Percentiles rank a stretch among this genome's conserved stretches.
phyloP scores from a whole-genome alignment of 2,329 filamentous ascomycete genomes.

The Aspergillus pseudoviridinutans region DNA sequence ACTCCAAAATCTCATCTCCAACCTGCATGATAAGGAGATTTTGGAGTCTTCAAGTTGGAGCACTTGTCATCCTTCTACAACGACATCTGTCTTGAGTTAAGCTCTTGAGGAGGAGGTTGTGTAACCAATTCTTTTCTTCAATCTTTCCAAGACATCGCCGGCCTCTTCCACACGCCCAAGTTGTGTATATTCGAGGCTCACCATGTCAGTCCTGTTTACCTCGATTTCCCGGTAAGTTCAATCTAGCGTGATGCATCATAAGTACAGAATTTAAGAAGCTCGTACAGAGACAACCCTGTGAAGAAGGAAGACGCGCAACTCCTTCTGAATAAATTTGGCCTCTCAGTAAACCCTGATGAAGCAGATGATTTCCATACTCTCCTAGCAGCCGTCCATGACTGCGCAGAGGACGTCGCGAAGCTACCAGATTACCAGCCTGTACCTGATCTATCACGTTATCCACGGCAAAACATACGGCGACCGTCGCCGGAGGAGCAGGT shows the following conservation, averaged over 20 bases:
- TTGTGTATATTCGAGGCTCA: not conserved
- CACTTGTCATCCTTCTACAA: not conserved
- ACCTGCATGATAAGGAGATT: not conserved
- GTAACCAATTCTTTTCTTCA: not conserved
- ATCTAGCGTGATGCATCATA: not conserved
- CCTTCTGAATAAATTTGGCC: slow-evolving; percentile 34
- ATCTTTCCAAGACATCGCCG: not conserved
- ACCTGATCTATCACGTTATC: slow-evolving; percentile 42
- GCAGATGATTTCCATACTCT: slow-evolving; percentile 46
- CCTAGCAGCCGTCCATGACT: slow-evolving; percentile 51
- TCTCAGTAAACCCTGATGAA: slow-evolving; percentile 36
- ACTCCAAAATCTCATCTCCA: not conserved
- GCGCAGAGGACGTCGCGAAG: slow-evolving; percentile 42
- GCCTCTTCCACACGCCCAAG: not conserved
- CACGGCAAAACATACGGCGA: slow-evolving; percentile 43
- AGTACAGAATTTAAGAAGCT: not conserved
- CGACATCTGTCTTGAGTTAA: not conserved
- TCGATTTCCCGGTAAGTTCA: slow-evolving; percentile 23
- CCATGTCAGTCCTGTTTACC: slow-evolving; percentile 28
- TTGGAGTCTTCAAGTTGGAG: slow-evolving; percentile 2
- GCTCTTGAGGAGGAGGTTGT: not conserved
- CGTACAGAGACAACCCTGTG: slow-evolving; percentile 36
- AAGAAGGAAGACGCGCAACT: slow-evolving; percentile 38
- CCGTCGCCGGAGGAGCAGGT: slow-evolving; percentile 41
- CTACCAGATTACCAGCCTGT: slow-evolving; percentile 47